Evolutionary conservation across 108 stramenopile species (phyloP).

Genomic region (Phaeodactylum tricornutum): DNA sequence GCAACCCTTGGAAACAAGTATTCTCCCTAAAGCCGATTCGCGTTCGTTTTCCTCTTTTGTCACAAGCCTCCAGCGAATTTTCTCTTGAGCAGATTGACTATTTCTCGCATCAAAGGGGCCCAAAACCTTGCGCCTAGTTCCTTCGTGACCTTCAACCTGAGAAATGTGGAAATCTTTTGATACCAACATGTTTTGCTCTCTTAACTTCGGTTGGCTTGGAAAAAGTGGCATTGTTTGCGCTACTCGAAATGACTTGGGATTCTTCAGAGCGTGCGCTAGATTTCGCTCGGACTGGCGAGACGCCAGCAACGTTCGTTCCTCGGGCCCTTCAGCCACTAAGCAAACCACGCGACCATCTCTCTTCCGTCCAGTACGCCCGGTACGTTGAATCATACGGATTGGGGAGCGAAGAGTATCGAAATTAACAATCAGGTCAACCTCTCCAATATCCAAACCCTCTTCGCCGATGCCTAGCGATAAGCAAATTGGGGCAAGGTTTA

Average conservation of each 20-base stretch:
- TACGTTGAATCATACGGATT: constrained; percentile 82
- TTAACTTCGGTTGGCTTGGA: constrained; percentile 19
- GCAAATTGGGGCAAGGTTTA: background rate
- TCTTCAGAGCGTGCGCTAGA: constrained; percentile 43
- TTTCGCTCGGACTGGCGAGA: constrained; percentile 32
- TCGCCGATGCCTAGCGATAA: constrained; percentile 53
- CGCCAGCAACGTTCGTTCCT: constrained; percentile 35
- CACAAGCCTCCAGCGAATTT: background rate
- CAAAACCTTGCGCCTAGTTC: constrained; percentile 16
- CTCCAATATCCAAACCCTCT: constrained; percentile 95
- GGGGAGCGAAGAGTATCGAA: constrained; percentile 79
- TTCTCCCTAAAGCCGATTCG: too few relatives aligned
- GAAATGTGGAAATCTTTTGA: constrained; percentile 24
- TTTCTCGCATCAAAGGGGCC: too few relatives aligned
- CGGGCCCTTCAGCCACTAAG: constrained; percentile 60
- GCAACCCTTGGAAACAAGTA: too few relatives aligned
- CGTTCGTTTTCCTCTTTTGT: background rate
- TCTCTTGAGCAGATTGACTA: too few relatives aligned
- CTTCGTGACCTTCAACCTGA: constrained; percentile 47
- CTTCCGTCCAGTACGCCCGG: constrained; percentile 87
- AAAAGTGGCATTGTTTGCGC: constrained; percentile 38
- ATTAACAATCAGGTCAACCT: constrained; percentile 93
- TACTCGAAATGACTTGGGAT: constrained; percentile 41
- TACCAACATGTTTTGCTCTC: constrained; percentile 26
- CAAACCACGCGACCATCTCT: constrained; percentile 81